These are phyloP conservation scores for Scutellaria galericulata DNA, from an alignment of 257 asterid species.

Conservation along the genomic window DNA sequence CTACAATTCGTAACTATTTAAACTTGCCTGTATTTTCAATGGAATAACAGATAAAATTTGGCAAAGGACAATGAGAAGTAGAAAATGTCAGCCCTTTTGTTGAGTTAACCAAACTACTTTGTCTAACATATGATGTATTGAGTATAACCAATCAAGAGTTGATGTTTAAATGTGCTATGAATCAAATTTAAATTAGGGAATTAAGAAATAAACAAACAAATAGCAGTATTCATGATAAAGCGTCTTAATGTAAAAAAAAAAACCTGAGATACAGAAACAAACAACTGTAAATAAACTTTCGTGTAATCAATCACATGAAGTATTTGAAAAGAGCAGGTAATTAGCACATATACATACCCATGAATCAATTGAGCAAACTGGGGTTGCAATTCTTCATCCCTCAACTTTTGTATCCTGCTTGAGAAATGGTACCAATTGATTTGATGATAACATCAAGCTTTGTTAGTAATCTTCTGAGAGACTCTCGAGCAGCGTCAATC, in stretches of 20 bases:
- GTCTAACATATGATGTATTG: slow-evolving; percentile 6
- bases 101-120: slow-evolving; percentile 2
- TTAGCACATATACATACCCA: slow-evolving; percentile 60
- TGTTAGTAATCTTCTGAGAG: slow-evolving; percentile 63
- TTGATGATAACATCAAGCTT: slow-evolving; percentile 77
- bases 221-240: slow-evolving; percentile 5
- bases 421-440: slow-evolving; percentile 81
- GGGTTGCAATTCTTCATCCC: slow-evolving; percentile 93
- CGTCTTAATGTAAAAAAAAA: too few relatives aligned
- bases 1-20: background rate
- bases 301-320: slow-evolving; percentile 15
- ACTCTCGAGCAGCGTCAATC: slow-evolving; percentile 74
- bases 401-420: slow-evolving; percentile 73
- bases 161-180: slow-evolving; percentile 3
- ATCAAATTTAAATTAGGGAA: background rate
- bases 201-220: background rate
- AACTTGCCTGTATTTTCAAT: background rate
- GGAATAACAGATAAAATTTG: background rate
- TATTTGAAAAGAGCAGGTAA: background rate
- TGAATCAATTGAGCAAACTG: slow-evolving; percentile 81
- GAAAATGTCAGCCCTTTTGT: background rate
- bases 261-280: too few relatives aligned
- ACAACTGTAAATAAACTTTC: background rate
- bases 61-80: slow-evolving; percentile 18
- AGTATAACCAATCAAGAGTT: slow-evolving; percentile 5